A percentile compares a stretch with the other conserved stretches of the same genome.
Evolutionary conservation across 2,329 filamentous ascomycete species (phyloP).

Genomic region (Fusarium buharicum): DNA sequence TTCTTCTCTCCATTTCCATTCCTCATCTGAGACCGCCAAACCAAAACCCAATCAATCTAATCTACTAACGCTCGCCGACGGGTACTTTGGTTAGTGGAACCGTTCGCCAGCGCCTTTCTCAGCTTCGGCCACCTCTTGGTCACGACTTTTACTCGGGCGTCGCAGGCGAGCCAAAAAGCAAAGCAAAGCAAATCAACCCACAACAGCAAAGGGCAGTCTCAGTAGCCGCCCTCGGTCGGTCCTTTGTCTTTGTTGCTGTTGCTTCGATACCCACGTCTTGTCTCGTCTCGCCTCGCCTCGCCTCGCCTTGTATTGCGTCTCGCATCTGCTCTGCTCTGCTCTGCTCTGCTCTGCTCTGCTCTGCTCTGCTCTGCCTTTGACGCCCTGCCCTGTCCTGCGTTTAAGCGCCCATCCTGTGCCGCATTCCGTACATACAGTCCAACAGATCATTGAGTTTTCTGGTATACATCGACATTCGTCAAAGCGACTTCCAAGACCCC

Average conservation of each 20-base stretch:
- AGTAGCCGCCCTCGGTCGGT: slow-evolving; percentile 31
- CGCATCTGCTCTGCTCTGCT: no score
- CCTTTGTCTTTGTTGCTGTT: slow-evolving; percentile 17
- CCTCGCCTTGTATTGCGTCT: background rate
- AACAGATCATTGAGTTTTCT: slow-evolving; percentile 21
- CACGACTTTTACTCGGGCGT: slow-evolving; percentile 31
- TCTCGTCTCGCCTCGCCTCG: slow-evolving; percentile 18
- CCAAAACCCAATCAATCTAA: slow-evolving; percentile 3
- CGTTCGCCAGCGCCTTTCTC: slow-evolving; percentile 8
- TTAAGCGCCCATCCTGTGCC: slow-evolving; percentile 39
- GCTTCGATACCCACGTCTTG: slow-evolving; percentile 16
- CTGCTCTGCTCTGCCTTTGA: slow-evolving; percentile 13
- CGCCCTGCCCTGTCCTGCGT: slow-evolving; percentile 25
- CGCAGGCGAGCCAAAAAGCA: slow-evolving; percentile 16
- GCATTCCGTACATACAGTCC: slow-evolving; percentile 29
- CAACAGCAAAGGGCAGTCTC: slow-evolving; percentile 18
- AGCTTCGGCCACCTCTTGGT: slow-evolving; percentile 35
- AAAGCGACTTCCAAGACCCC: slow-evolving; percentile 22
- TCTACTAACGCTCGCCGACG: background rate
- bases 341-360: background rate
- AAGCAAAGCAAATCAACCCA: background rate
- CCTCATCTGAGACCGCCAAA: slow-evolving; percentile 27
- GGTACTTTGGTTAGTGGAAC: slow-evolving; percentile 24
- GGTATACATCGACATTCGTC: slow-evolving; percentile 34
- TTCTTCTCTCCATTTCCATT: slow-evolving; percentile 12